Evolutionary conservation across 2,329 filamentous ascomycete species (phyloP).

Genomic region (Pyricularia sp.): DNA sequence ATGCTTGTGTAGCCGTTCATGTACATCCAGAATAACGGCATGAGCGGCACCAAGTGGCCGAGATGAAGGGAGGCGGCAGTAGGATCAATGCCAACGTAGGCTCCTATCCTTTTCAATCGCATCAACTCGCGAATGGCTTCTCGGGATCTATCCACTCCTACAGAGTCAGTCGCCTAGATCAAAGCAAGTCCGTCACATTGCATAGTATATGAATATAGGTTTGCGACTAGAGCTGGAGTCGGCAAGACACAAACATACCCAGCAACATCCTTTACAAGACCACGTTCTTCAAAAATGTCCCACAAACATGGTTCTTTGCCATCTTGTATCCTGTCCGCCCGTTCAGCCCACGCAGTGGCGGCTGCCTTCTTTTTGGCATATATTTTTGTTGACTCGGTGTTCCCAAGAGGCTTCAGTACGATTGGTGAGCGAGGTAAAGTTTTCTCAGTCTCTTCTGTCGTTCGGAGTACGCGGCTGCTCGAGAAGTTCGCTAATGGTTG

Average conservation of each 20-base stretch:
- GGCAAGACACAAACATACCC: conserved; percentile 38
- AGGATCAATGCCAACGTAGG: conserved; percentile 72
- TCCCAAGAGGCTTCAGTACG: conserved; percentile 7
- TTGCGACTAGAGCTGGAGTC: conserved; percentile 9
- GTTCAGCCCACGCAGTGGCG: conserved; percentile 31
- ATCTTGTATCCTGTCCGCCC: conserved; percentile 31
- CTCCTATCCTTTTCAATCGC: conserved; percentile 51
- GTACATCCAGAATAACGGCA: conserved; percentile 78
- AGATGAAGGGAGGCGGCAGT: conserved; percentile 69
- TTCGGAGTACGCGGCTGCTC: background rate
- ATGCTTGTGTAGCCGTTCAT: conserved; percentile 58
- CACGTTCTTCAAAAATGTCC: conserved; percentile 56
- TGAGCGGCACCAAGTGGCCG: conserved; percentile 67
- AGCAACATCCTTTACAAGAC: conserved; percentile 60
- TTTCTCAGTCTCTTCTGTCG: background rate
- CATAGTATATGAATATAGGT: background rate
- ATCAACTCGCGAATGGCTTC: conserved; percentile 49
- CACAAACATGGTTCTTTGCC: conserved; percentile 43
- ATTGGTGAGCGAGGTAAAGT: background rate
- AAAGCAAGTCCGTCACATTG: background rate
- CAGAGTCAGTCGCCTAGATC: conserved; percentile 1
- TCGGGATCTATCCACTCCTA: conserved; percentile 22
- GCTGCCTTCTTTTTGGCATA: conserved; percentile 29
- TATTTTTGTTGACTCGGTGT: conserved; percentile 18
- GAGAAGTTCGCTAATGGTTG: background rate